Evolutionary conservation across 257 asterid species (phyloP).

Genomic region (Rauvolfia tetraphylla): DNA sequence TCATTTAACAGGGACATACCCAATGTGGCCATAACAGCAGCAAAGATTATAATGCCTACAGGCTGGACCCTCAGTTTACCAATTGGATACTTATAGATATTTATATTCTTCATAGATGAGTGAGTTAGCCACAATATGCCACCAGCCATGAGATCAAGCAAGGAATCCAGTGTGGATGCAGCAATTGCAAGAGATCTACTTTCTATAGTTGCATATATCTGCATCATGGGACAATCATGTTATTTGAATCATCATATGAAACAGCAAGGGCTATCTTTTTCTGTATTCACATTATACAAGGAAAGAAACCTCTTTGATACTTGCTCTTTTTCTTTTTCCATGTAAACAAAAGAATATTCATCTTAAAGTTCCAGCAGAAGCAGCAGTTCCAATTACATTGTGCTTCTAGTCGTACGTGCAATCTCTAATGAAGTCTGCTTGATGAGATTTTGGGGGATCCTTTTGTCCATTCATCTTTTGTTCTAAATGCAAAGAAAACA

Average conservation of each 20-base stretch:
- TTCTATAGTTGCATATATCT: conserved; percentile 72
- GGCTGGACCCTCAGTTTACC: conserved; percentile 97
- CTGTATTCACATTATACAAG: neutral
- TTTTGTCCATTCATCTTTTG: neutral
- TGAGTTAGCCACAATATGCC: conserved; percentile 91
- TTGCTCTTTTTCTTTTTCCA: neutral
- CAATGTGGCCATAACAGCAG: conserved; percentile 93
- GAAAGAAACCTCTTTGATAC: neutral
- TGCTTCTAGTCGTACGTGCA: neutral
- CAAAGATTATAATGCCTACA: conserved; percentile 86
- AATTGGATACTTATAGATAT: conserved; percentile 84
- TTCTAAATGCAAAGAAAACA: neutral
- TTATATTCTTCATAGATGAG: conserved; percentile 71
- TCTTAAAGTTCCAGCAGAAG: neutral
- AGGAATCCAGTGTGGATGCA: conserved; percentile 92
- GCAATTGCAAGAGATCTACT: conserved; percentile 92
- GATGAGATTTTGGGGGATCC: neutral
- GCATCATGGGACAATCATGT: conserved; percentile 10
- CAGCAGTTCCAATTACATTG: neutral
- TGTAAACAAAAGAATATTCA: neutral
- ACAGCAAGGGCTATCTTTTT: neutral
- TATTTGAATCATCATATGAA: neutral
- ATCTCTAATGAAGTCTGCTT: neutral
- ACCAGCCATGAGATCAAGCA: conserved; percentile 96
- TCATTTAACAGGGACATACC: conserved; percentile 38